Base-by-base conservation (phyloP, 148 eudicot species). In the Limonium bicolor region DNA sequence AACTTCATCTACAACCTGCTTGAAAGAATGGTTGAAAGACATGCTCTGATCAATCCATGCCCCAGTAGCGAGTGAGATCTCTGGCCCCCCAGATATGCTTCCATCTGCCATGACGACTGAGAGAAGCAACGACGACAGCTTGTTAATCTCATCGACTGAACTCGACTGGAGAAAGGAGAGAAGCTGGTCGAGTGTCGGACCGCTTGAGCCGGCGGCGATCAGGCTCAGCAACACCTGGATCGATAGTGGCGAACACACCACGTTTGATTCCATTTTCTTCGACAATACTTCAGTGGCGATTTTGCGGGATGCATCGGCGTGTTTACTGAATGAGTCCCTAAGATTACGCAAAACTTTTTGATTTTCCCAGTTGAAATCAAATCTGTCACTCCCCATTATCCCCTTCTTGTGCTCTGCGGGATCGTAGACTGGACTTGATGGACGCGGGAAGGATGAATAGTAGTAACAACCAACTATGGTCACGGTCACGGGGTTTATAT, bases 201-300 rank as follows among this genome's bases (percentile, higher is more conserved):
- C 72, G 4, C 46, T 31, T 28, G 94, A 73, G 4, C 94, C 96
- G 41, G 94, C 54, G 0, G 88, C 80, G 42, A 87, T 64, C 52
- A 82, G 7, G 61, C 76, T 56, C 18, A 87, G 51, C 0, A 77
- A 65, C 1, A 72, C 72, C 23, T 76, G 82, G 54, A 83, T 48
- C 2, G 94, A 87, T 0, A 72, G 61, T 0, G 94, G 96, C 2
- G 94, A 87, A 65, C 71, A 69, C 0, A 83, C 80, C 6, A 62
- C 16, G 73, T 87, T 87, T 17, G 61, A 8, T 25, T 29, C 50
- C n/a, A n/a, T n/a, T n/a, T n/a, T n/a, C n/a, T n/a, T n/a, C n/a
- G n/a, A n/a, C n/a, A n/a, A n/a, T n/a, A n/a, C n/a, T n/a, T n/a
- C n/a, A n/a, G n/a, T n/a, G n/a, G n/a, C n/a, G n/a, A n/a, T n/a